Percentiles rank a stretch among this genome's conserved stretches.
Evolutionary conservation across 148 eudicot species (phyloP).

Genomic region (Rhododendron simsii): DNA sequence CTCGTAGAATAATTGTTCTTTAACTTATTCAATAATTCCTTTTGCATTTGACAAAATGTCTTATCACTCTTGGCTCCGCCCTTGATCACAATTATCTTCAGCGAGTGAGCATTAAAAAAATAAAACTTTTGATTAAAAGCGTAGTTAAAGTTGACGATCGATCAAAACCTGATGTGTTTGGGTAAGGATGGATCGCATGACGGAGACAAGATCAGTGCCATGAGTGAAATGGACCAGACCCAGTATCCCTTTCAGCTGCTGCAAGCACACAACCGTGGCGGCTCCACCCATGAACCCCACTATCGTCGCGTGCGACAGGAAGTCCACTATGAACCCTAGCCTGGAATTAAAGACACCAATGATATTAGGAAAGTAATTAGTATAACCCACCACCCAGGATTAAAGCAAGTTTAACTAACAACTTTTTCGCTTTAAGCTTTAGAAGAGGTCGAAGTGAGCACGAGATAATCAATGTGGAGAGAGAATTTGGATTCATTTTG

Average conservation of each 20-base stretch:
- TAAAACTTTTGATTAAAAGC: no score
- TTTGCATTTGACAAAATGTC: background rate
- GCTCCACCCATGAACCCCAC: conserved; percentile 78
- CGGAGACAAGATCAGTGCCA: conserved; percentile 42
- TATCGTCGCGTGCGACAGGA: conserved; percentile 66
- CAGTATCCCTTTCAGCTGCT: conserved; percentile 58
- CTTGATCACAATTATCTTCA: background rate
- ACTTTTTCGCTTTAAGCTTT: no score
- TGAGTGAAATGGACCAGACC: conserved; percentile 52
- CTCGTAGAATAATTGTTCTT: no score
- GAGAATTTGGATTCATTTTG: no score
- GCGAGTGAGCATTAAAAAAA: no score
- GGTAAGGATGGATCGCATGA: conserved; percentile 36
- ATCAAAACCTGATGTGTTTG: conserved; percentile 37
- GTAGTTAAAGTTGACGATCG: no score
- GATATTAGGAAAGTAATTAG: background rate
- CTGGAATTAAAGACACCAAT: conserved; percentile 15
- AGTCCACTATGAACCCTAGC: conserved; percentile 64
- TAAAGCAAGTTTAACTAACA: no score
- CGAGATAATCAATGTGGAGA: no score
- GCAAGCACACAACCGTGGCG: conserved; percentile 59
- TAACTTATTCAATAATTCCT: no score
- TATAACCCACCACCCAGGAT: no score
- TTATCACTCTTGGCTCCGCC: no score
- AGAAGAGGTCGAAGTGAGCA: no score